Base-by-base conservation (phyloP, 2,329 filamentous ascomycete species). In the Simplicillium sp. region DNA sequence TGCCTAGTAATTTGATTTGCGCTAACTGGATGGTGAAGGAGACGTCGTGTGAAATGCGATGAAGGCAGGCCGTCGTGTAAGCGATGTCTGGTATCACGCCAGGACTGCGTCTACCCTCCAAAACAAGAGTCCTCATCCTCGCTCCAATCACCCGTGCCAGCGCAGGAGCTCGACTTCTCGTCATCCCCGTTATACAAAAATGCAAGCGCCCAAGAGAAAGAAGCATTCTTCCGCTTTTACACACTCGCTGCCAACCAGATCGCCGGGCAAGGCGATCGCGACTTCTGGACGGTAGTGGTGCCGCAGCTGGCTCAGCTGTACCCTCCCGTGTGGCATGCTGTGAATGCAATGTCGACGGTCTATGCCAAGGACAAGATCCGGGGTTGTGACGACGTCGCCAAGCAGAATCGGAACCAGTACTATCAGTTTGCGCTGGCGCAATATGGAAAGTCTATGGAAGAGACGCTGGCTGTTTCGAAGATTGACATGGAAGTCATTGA, bases 141-240 rank as follows among this genome's bases (percentile, higher is more conserved):
- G 37, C 2, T 29, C 37, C 32, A 18, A 16, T 14, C 40, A 37
- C 11, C 40, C 34, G 6, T 35, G 37, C 16, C 39, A 36, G 18
- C 40, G 29, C 5, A 35, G 20, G 34, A 35, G 37, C 6, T 25
- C 9, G 20, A 25, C 20, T 25, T 25, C 13, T 35, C 40, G 4
- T 37, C 40, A 5, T 29, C 34, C 7, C 40, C 40, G 11, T 28
- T 41, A 11, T 41, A 41, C 14, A 36, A 36, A 14, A 36, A 36
- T 18, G 33, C 40, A 28, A 41, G 40, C 34, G 34, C 29, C 16
- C 15, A 18, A 12, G 40, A 41, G n/a, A 41, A 37, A 34, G 40
- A 37, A 12, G 40, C 40, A 29, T 41, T 41, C 11, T 41, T 37
- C 40, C 40, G 40, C 35, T 41, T 41, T 29, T 41, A 41, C 35